Evolutionary conservation across 805 yeast species (phyloP).

Genomic region (Metschnikowia borealis): DNA sequence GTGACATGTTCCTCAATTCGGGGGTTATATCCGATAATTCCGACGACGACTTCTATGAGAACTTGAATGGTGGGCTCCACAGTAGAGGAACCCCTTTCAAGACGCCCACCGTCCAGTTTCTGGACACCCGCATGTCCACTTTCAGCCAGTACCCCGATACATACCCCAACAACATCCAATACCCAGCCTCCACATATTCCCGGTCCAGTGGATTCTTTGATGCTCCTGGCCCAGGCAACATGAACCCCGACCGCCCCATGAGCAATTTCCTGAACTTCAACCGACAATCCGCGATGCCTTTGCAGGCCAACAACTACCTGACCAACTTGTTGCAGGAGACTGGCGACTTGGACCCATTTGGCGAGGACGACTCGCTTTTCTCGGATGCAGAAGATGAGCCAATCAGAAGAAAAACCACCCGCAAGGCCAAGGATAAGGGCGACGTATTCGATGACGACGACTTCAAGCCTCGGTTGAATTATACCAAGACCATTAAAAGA

Average conservation of each 20-base stretch:
- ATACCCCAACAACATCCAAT: slow-evolving; percentile 10
- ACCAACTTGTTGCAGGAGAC: slow-evolving; percentile 39
- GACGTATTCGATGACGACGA: slow-evolving; percentile 30
- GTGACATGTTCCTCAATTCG: slow-evolving; percentile 6
- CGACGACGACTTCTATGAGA: slow-evolving; percentile 18
- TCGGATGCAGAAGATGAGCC: slow-evolving; percentile 36
- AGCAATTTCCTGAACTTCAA: not conserved
- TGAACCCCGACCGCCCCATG: not conserved
- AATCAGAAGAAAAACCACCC: slow-evolving; percentile 25
- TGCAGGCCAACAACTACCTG: slow-evolving; percentile 28
- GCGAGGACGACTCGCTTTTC: slow-evolving; percentile 42
- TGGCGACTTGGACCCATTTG: slow-evolving; percentile 39
- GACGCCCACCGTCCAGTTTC: slow-evolving; percentile 8
- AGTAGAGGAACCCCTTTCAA: slow-evolving; percentile 6
- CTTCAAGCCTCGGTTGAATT: slow-evolving; percentile 38
- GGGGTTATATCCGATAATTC: slow-evolving; percentile 11
- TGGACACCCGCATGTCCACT: slow-evolving; percentile 7
- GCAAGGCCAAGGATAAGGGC: slow-evolving; percentile 14
- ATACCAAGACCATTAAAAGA: slow-evolving; percentile 39
- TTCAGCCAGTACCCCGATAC: slow-evolving; percentile 4
- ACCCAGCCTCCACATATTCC: slow-evolving; percentile 15
- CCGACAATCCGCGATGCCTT: slow-evolving; percentile 9
- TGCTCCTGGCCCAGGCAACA: not conserved
- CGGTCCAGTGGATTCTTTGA: slow-evolving; percentile 8
- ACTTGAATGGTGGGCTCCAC: slow-evolving; percentile 17